Conservation (phyloP, 2,329 filamentous ascomycete genomes). For the Chrysosporium keratinophilum region DNA sequence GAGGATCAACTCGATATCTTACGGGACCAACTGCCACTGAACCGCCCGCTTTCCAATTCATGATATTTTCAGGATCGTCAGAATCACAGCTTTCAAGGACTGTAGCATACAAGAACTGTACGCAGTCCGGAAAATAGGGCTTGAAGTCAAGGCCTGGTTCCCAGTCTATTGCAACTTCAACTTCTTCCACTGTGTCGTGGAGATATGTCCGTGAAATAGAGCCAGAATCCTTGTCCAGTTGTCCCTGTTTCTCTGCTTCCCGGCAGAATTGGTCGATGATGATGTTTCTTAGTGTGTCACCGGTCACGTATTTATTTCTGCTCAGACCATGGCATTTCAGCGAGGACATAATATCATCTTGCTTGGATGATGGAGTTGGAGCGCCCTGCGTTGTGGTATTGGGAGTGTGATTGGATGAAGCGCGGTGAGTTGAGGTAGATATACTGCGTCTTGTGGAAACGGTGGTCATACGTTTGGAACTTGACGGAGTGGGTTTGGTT, state of each 20-base stretch:
- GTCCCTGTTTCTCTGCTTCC: slow-evolving; percentile 6
- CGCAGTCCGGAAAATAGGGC: slow-evolving; percentile 4
- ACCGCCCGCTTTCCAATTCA: slow-evolving; percentile 20
- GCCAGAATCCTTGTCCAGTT: not conserved
- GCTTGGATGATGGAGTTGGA: not conserved
- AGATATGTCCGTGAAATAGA: slow-evolving; percentile 1
- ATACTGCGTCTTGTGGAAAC: too few relatives aligned
- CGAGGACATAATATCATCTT: not conserved
- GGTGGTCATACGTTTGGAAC: too few relatives aligned
- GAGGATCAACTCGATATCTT: slow-evolving; percentile 12
- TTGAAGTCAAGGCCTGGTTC: slow-evolving; percentile 2
- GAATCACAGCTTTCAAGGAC: slow-evolving; percentile 17
- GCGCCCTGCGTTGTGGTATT: too few relatives aligned
- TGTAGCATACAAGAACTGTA: not conserved
- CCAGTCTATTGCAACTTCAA: slow-evolving; percentile 8
- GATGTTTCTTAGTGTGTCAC: not conserved
- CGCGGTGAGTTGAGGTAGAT: too few relatives aligned
- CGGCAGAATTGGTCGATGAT: slow-evolving; percentile 7
- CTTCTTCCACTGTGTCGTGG: slow-evolving; percentile 7
- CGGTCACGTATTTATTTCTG: slow-evolving; percentile 3
- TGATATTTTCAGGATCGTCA: slow-evolving; percentile 16
- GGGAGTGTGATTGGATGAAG: too few relatives aligned
- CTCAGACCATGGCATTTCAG: slow-evolving; percentile 6
- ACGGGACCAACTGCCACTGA: slow-evolving; percentile 11
- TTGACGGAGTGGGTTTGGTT: not conserved